phyloP scores from a whole-genome alignment of 305 asterid genomes.

The Salvia sclarea region DNA sequence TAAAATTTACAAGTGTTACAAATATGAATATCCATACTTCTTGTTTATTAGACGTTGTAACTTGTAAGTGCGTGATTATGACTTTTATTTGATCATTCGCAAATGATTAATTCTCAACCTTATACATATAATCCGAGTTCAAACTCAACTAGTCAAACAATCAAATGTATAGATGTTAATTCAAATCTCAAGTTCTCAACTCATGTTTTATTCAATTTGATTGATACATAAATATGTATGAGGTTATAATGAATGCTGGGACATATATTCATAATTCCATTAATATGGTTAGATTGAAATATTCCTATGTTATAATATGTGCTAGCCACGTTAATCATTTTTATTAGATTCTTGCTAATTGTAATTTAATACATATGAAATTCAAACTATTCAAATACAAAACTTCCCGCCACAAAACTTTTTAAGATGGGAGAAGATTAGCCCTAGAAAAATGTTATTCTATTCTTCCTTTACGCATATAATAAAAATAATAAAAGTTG shows the following conservation, averaged over 20 bases:
- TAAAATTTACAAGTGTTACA: too few relatives aligned
- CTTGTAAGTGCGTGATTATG: too few relatives aligned
- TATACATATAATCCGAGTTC: neutral
- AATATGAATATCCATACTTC: too few relatives aligned
- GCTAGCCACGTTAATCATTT: neutral
- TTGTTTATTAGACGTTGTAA: too few relatives aligned
- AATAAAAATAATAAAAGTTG: too few relatives aligned
- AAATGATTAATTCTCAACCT: neutral
- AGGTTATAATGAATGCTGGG: neutral
- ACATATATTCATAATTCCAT: neutral
- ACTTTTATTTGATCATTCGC: too few relatives aligned
- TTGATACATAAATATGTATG: too few relatives aligned
- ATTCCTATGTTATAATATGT: neutral
- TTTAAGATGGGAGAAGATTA: too few relatives aligned
- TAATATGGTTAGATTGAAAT: neutral
- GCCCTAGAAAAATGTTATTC: too few relatives aligned
- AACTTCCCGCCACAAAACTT: too few relatives aligned
- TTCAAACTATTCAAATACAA: neutral
- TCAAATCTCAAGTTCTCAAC: neutral
- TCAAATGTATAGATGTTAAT: neutral
- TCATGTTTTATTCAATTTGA: neutral
- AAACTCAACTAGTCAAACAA: neutral
- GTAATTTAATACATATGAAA: neutral
- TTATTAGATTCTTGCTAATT: too few relatives aligned
- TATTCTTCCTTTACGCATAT: too few relatives aligned